A percentile compares a stretch with the other conserved stretches of the same genome.
Evolutionary conservation across 2,329 filamentous ascomycete species (phyloP).

Genomic region (Clarireedia hainanense): DNA sequence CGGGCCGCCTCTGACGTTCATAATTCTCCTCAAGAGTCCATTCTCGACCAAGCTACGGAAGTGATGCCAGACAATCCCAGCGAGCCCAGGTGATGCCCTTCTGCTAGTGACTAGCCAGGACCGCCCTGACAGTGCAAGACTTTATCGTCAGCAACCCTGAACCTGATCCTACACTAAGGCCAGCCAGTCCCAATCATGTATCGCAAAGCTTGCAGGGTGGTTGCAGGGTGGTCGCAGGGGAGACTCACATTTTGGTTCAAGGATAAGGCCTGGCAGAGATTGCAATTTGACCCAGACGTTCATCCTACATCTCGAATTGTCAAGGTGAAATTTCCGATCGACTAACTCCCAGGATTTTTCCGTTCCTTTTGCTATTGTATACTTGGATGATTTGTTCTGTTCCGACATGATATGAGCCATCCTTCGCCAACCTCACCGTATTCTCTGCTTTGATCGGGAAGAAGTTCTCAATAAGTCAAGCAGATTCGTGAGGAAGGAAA

Average conservation of each 20-base stretch:
- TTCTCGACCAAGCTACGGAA: background rate
- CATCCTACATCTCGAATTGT: slow-evolving; percentile 8
- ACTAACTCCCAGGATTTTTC: background rate
- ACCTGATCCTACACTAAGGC: too few species aligned
- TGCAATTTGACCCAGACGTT: slow-evolving; percentile 3
- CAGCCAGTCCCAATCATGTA: background rate
- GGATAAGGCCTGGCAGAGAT: background rate
- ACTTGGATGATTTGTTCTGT: background rate
- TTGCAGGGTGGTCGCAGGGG: background rate
- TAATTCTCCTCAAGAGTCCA: background rate
- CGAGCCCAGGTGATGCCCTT: too few species aligned
- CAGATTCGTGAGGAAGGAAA: background rate
- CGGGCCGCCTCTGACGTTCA: too few species aligned
- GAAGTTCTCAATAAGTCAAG: background rate
- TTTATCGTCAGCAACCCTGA: slow-evolving; percentile 1
- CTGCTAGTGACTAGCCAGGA: background rate
- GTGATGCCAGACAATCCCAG: too few species aligned
- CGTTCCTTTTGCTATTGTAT: background rate
- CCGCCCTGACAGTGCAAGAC: background rate
- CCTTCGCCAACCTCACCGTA: background rate
- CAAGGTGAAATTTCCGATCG: background rate
- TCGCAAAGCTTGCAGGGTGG: background rate
- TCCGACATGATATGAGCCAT: background rate
- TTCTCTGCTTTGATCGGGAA: background rate
- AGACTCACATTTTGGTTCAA: background rate